These are phyloP conservation scores for Hysterium pulicare DNA, from an alignment of 2,329 filamentous ascomycete species.

Conservation along the genomic window DNA sequence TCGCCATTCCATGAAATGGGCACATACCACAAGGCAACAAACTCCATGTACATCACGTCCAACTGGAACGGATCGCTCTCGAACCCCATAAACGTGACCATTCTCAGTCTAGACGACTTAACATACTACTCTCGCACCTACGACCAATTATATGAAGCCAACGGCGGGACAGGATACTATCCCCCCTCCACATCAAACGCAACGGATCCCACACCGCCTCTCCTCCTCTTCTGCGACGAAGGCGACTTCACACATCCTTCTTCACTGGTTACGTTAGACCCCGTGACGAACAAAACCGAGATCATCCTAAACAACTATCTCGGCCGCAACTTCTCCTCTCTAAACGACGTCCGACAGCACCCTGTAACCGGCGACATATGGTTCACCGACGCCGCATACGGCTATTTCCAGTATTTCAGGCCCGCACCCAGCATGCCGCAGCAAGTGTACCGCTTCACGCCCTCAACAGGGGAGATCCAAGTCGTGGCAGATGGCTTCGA, in stretches of 20 bases:
- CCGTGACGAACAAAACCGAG: slow-evolving; percentile 40
- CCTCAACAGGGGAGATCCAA: slow-evolving; percentile 38
- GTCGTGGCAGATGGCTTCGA: slow-evolving; percentile 42
- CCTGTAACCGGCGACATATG: slow-evolving; percentile 46
- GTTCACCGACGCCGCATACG: slow-evolving; percentile 48
- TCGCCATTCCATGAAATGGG: slow-evolving; percentile 41
- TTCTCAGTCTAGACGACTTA: slow-evolving; percentile 39
- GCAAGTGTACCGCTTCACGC: slow-evolving; percentile 44
- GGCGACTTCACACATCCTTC: slow-evolving; percentile 40
- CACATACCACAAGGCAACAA: slow-evolving; percentile 30
- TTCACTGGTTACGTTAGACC: slow-evolving; percentile 44
- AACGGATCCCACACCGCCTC: slow-evolving; percentile 21
- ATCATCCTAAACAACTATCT: slow-evolving; percentile 47
- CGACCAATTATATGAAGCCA: slow-evolving; percentile 38
- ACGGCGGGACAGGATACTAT: slow-evolving; percentile 34
- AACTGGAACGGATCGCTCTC: slow-evolving; percentile 30
- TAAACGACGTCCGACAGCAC: slow-evolving; percentile 44
- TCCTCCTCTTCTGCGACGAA: slow-evolving; percentile 33
- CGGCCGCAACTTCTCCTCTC: slow-evolving; percentile 44
- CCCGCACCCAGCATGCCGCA: slow-evolving; percentile 29
- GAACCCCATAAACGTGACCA: slow-evolving; percentile 34
- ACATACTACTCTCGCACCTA: slow-evolving; percentile 34
- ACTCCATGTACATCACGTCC: slow-evolving; percentile 42
- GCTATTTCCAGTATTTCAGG: slow-evolving; percentile 29
- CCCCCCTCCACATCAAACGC: slow-evolving; percentile 22